Evolutionary conservation across 2,329 filamentous ascomycete species (phyloP).

Genomic region (Cladosporium sp.): DNA sequence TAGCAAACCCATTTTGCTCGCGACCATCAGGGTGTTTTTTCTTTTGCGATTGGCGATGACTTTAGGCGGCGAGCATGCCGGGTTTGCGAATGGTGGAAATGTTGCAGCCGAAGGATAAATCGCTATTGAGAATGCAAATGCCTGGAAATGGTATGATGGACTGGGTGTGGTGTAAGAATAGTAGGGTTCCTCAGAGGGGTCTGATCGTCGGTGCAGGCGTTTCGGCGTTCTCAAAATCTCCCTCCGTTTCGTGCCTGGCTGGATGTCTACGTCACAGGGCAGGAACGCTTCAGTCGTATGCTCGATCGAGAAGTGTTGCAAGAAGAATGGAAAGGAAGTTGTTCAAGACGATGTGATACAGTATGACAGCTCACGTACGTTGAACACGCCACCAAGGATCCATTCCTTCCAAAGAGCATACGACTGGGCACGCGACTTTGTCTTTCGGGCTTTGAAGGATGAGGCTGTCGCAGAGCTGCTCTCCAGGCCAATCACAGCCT

Average conservation of each 20-base stretch:
- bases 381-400: too few species aligned
- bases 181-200: background rate
- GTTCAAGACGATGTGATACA: too few species aligned
- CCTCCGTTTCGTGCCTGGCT: background rate
- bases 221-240: background rate
- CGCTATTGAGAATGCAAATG: background rate
- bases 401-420: background rate
- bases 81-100: background rate
- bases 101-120: background rate
- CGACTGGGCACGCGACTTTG: background rate
- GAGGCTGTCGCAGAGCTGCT: background rate
- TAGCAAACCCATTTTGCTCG: slow-evolving; percentile 4
- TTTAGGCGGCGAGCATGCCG: slow-evolving; percentile 2
- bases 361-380: too few species aligned
- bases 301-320: too few species aligned
- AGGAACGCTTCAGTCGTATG: too few species aligned
- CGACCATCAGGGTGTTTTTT: slow-evolving; percentile 13
- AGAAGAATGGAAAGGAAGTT: too few species aligned
- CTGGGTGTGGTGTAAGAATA: background rate
- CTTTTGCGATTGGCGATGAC: background rate
- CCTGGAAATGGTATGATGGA: background rate
- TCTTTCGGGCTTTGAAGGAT: background rate
- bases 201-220: background rate
- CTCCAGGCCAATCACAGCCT: background rate
- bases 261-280: too few species aligned